Base-by-base conservation (phyloP, 1,284 basidiomycete species). In the Earliella scabrosa region DNA sequence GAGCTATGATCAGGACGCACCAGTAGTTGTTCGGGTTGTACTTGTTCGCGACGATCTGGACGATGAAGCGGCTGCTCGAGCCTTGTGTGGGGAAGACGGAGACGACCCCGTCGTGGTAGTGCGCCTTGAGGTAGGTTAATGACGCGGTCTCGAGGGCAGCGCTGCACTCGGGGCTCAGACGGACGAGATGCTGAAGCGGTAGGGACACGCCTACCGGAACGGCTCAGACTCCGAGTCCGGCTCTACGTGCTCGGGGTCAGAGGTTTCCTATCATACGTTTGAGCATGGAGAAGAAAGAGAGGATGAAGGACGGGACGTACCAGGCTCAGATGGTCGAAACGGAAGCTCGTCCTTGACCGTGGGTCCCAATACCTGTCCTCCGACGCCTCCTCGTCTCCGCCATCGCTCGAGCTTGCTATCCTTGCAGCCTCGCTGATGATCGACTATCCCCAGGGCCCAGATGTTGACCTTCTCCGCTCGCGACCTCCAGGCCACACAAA, bases 1-100 rank as follows among this genome's bases (percentile, higher is more conserved):
- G n/a, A n/a, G n/a, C n/a, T n/a, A 26, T 21, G 44, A 45, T 46
- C 41, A 35, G n/a, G 36, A 64, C 82, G 59, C 58, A 93, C 93
- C 93, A 97, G 75, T 85, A 97, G 73, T 97, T 97, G 38, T 82
- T 74, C 0, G 93, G 90, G 71, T 96, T 97, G 75, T 97, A 97
- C 68, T 95, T 92, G 75, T 96, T 96, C 14, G 93, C 91, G 26
- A 96, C 93, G 51, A 97, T 79, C 67, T 95, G 92, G 39, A 97
- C 73, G 14, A 82, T 82, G 67, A 87, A 96, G 35, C 74, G 77
- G 13, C 71, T 78, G 1, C 75, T 61, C 3, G 73, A 65, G 24
- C 75, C 73, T 52, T 74, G 68, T 23, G 75, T 70, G n/a, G 85
- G 72, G 67, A 93, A 92, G 14, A 93, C 85, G 39, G 88, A 82